A percentile compares a stretch with the other conserved stretches of the same genome.
These are phyloP conservation scores for Neonectria coccinea DNA, from an alignment of 2,329 filamentous ascomycete species.

Conservation along the genomic window DNA sequence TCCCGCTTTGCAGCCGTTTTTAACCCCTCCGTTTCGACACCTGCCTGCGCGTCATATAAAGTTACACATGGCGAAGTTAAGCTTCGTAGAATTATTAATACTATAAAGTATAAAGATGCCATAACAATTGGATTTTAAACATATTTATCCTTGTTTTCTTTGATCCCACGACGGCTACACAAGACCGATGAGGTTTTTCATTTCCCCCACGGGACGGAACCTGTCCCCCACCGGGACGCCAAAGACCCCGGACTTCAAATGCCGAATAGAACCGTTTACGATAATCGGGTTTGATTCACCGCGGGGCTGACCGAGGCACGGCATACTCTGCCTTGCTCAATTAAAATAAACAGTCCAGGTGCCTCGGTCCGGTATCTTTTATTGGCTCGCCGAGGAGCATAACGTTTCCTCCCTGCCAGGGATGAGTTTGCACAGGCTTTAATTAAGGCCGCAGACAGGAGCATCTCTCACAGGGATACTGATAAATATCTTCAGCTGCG, in stretches of 20 bases:
- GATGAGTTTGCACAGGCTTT: slow-evolving; percentile 17
- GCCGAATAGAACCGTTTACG: slow-evolving; percentile 13
- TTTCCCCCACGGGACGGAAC: slow-evolving; percentile 5
- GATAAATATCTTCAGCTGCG: slow-evolving; percentile 29
- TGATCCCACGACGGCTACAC: background rate
- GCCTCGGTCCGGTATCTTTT: slow-evolving; percentile 22
- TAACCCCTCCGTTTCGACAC: background rate
- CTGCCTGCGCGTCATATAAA: background rate
- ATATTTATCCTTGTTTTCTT: background rate
- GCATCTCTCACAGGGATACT: slow-evolving; percentile 22
- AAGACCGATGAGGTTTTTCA: slow-evolving; percentile 15
- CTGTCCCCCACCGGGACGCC: slow-evolving; percentile 14
- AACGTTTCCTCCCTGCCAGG: background rate
- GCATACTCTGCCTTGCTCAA: slow-evolving; percentile 2
- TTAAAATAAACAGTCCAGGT: slow-evolving; percentile 9
- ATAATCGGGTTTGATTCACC: slow-evolving; percentile 23
- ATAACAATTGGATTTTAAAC: background rate
- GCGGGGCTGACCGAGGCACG: slow-evolving; percentile 21
- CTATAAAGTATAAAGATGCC: too few relatives aligned
- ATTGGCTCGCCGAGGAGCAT: slow-evolving; percentile 15
- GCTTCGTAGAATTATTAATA: background rate
- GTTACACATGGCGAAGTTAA: background rate
- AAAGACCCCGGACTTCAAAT: slow-evolving; percentile 18
- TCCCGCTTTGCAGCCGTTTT: background rate
- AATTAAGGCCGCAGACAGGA: slow-evolving; percentile 7